A percentile compares a stretch with the other conserved stretches of the same genome.
These are phyloP conservation scores for Erysimum cheiranthoides DNA, from an alignment of 345 rosid species.

Conservation along the genomic window DNA sequence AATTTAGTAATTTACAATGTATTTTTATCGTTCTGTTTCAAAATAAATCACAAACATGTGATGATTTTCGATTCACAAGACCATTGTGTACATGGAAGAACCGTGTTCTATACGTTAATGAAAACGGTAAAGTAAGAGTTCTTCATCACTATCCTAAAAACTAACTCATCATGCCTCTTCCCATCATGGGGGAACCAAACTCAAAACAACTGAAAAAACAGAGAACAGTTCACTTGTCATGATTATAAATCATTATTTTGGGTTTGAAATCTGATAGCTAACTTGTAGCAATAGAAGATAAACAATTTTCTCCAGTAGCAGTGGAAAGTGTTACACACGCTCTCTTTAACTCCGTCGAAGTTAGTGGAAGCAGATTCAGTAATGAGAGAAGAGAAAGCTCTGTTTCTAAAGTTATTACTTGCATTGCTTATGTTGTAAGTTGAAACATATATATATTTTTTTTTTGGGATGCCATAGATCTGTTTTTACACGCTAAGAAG, in stretches of 20 bases:
- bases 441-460: too few relatives aligned
- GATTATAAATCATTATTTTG: neutral
- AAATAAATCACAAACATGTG: conserved; percentile 32
- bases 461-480: conserved; percentile 72
- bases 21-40: neutral
- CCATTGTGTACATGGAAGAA: conserved; percentile 2
- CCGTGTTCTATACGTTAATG: conserved; percentile 14
- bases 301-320: conserved; percentile 73
- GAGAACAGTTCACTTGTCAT: neutral
- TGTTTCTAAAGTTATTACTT: conserved; percentile 11
- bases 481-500: conserved; percentile 39
- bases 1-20: conserved; percentile 2
- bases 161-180: conserved; percentile 24
- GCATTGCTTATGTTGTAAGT: neutral
- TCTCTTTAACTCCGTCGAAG: conserved; percentile 63
- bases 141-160: neutral
- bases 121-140: neutral
- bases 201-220: neutral
- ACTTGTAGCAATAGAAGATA: conserved; percentile 40
- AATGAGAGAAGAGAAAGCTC: conserved; percentile 63
- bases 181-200: neutral
- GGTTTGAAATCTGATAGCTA: neutral
- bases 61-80: neutral
- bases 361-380: conserved; percentile 68
- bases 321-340: conserved; percentile 78